Evolutionary conservation across 148 eudicot genomes (phyloP), one percentile per base, ranked within the genome.

Genomic region (Amaranthus cruentus): DNA sequence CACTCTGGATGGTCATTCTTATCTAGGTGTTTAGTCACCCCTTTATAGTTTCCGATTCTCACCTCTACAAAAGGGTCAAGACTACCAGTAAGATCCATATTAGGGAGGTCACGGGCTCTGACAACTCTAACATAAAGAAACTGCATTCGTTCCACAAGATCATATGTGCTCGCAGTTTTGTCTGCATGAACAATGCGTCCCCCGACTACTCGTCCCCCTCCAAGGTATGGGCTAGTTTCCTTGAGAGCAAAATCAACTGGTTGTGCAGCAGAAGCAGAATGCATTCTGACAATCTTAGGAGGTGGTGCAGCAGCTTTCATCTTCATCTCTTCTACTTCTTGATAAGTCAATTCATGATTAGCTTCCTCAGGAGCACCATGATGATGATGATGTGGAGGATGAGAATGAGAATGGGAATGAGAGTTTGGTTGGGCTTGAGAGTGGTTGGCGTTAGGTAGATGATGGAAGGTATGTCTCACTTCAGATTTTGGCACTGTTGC

Each of bases 211-310:
- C 88, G 75, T 7, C 98, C 98, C 14, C 98, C 98, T 67, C 98
- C 98, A 55, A 95, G 96, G 68, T 83, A 95, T 5, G 98, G 98
- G 69, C 97, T 95, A 0, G 98, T 95, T 84, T 95, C 98, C 75
- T 95, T 95, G 52, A 95, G 89, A 7, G 98, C 91, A 79, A 77
- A 91, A 70, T 95, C 98, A 63, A 81, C 84, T 9, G 98, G 97
- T 74, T 95, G 98, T 42, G 96, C 83, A 47, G 86, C 77, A 18
- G 97, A 81, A 46, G 73, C 87, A 8, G 97, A 87, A 74, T 91
- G 85, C 96, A 89, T 88, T 15, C 87, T 84, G 6, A 90, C 86
- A 15, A 92, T 81, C 84, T 81, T 83, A 7, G 96, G 87, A 71
- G 93, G 93, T n/a, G 85, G 85, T 42, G 93, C 88, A 65, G 78